These are phyloP conservation scores for Groenewaldozyma salmanticensis DNA, from an alignment of 805 yeast species.

Conservation along the genomic window DNA sequence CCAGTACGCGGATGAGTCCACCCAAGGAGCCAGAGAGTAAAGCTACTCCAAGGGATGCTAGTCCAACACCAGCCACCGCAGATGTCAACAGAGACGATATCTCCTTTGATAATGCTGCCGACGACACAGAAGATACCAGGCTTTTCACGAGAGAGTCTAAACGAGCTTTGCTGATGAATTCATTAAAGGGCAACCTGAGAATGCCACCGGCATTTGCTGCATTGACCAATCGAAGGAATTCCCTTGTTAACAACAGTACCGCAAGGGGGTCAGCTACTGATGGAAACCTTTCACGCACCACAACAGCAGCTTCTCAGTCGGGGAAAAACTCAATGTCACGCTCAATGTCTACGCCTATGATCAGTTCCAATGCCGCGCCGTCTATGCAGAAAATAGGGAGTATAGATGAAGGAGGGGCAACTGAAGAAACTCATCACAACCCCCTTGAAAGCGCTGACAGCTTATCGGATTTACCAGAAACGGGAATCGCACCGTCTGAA, in stretches of 20 bases:
- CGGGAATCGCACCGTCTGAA: not conserved
- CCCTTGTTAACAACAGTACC: not conserved
- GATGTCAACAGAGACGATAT: no score
- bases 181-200: conserved; percentile 1
- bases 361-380: no score
- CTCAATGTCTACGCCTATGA: no score
- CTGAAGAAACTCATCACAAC: not conserved
- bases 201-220: conserved; percentile 5
- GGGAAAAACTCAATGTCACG: not conserved
- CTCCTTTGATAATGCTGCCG: no score
- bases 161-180: no score
- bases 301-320: not conserved
- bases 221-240: not conserved
- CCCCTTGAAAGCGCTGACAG: not conserved
- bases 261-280: not conserved
- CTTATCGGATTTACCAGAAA: not conserved
- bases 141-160: no score
- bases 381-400: no score
- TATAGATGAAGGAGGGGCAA: not conserved
- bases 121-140: no score
- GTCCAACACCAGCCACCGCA: no score
- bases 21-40: no score
- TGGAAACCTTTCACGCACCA: not conserved
- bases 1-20: no score
- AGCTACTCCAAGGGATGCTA: no score